Percentiles rank a stretch among this genome's conserved stretches.
These are phyloP conservation scores for Candida railenensis DNA, from an alignment of 805 yeast genomes.

Conservation along the genomic window DNA sequence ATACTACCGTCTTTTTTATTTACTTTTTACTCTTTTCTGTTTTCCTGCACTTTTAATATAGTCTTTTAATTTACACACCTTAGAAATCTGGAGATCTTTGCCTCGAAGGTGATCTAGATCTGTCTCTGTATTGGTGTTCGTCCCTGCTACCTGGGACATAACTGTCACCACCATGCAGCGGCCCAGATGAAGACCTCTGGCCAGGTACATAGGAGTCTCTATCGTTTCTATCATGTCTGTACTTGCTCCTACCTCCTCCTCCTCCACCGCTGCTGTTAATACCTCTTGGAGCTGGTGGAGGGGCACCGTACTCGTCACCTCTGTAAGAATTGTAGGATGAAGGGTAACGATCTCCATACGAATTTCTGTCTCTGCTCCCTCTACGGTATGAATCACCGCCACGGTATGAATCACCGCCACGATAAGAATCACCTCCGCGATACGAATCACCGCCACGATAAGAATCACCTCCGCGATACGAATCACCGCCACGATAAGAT, in stretches of 20 bases:
- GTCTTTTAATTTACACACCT: not conserved
- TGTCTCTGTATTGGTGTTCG: constrained; percentile 10
- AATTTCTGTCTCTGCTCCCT: not conserved
- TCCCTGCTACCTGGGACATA: constrained; percentile 11
- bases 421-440: not conserved
- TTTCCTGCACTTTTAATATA: not conserved
- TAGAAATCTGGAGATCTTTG: not conserved
- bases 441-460: not conserved
- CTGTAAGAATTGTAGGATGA: not conserved
- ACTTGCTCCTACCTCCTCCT: too few relatives aligned
- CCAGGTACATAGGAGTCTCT: constrained; percentile 9
- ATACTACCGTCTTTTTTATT: not conserved
- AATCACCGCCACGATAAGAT: constrained; percentile 1
- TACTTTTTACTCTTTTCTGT: not conserved
- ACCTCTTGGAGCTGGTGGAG: not conserved
- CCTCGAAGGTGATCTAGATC: constrained; percentile 11
- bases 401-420: not conserved
- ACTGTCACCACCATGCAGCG: not conserved
- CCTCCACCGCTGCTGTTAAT: not conserved
- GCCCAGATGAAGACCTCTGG: not conserved
- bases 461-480: not conserved
- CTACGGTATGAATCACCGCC: not conserved
- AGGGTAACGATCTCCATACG: not conserved
- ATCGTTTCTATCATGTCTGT: constrained; percentile 2
- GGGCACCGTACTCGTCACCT: not conserved